These are phyloP conservation scores for Neurospora pannonica DNA, from an alignment of 495 filamentous ascomycete genomes.

Conservation along the genomic window DNA sequence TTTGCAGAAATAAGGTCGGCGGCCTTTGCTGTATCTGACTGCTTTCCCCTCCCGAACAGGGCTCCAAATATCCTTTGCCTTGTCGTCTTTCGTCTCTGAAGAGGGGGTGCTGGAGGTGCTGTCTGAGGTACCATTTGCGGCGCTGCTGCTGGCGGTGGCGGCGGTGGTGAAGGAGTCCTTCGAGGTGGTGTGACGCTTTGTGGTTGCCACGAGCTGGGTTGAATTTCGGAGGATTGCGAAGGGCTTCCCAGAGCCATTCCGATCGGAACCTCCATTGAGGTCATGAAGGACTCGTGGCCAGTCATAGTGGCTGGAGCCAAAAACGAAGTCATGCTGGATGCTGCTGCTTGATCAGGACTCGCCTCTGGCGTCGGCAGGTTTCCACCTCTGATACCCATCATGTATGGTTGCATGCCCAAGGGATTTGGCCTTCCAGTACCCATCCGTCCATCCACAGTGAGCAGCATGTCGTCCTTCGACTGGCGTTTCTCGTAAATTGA, in stretches of 20 bases:
- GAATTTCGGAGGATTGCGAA: slow-evolving; percentile 6
- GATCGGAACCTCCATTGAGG: slow-evolving; percentile 32
- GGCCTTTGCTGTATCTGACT: slow-evolving; percentile 15
- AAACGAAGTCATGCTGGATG: neutral
- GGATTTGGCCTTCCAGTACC: slow-evolving; percentile 11
- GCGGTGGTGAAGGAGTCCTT: slow-evolving; percentile 5
- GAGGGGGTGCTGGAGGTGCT: slow-evolving; percentile 15
- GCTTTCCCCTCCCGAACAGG: slow-evolving; percentile 38
- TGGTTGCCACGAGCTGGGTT: slow-evolving; percentile 12
- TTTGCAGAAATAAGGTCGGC: slow-evolving; percentile 5
- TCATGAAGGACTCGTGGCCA: slow-evolving; percentile 31
- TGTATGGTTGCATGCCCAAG: slow-evolving; percentile 12
- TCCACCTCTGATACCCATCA: slow-evolving; percentile 12
- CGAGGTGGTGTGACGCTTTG: slow-evolving; percentile 8
- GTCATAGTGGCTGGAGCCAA: slow-evolving; percentile 6
- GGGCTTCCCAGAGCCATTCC: slow-evolving; percentile 54
- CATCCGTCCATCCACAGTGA: slow-evolving; percentile 19
- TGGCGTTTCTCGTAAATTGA: slow-evolving; percentile 28
- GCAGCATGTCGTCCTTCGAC: slow-evolving; percentile 40
- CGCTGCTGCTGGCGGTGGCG: slow-evolving; percentile 15
- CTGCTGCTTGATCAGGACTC: slow-evolving; percentile 19
- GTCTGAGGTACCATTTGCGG: slow-evolving; percentile 1
- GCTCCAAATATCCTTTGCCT: slow-evolving; percentile 40
- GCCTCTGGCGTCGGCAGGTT: slow-evolving; percentile 36
- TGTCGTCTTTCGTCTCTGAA: slow-evolving; percentile 32